Evolutionary conservation across 306 rosid genomes (phyloP).

Genomic region (Echinosophora koreensis): DNA sequence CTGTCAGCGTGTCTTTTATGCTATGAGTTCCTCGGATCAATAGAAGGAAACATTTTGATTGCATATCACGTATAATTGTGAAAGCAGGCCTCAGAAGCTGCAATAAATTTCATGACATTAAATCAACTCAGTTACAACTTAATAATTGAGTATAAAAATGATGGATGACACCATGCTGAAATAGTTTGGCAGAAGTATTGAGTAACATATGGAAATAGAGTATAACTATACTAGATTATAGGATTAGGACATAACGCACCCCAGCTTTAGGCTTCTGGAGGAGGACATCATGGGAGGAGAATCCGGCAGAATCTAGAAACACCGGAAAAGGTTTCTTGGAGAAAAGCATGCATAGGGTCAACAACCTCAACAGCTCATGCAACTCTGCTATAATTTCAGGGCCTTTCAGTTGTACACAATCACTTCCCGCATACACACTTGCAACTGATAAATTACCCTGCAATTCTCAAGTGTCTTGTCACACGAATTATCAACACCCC

Average conservation of each 20-base stretch:
- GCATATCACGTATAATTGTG: slow-evolving; percentile 68
- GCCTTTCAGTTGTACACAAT: slow-evolving; percentile 69
- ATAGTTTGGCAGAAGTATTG: background rate
- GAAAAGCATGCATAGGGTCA: slow-evolving; percentile 70
- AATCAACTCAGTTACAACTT: slow-evolving; percentile 24
- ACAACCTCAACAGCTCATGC: slow-evolving; percentile 61
- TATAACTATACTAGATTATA: no score
- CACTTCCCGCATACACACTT: slow-evolving; percentile 73
- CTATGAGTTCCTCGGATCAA: slow-evolving; percentile 90
- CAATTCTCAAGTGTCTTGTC: background rate
- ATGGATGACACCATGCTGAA: background rate
- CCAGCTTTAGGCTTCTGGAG: slow-evolving; percentile 85
- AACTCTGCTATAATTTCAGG: slow-evolving; percentile 60
- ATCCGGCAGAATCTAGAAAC: slow-evolving; percentile 78
- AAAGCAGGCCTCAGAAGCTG: slow-evolving; percentile 92
- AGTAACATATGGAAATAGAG: background rate
- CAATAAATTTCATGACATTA: slow-evolving; percentile 46
- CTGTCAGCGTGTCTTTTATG: slow-evolving; percentile 87
- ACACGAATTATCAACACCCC: background rate
- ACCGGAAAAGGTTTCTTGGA: slow-evolving; percentile 80
- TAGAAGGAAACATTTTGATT: slow-evolving; percentile 76
- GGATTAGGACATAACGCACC: slow-evolving; percentile 50
- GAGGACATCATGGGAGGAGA: slow-evolving; percentile 65
- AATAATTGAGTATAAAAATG: slow-evolving; percentile 4
- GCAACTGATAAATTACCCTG: slow-evolving; percentile 80